phyloP scores from a whole-genome alignment of 371 early-diverging fungal species.

The Capillidium rhysosporum region DNA sequence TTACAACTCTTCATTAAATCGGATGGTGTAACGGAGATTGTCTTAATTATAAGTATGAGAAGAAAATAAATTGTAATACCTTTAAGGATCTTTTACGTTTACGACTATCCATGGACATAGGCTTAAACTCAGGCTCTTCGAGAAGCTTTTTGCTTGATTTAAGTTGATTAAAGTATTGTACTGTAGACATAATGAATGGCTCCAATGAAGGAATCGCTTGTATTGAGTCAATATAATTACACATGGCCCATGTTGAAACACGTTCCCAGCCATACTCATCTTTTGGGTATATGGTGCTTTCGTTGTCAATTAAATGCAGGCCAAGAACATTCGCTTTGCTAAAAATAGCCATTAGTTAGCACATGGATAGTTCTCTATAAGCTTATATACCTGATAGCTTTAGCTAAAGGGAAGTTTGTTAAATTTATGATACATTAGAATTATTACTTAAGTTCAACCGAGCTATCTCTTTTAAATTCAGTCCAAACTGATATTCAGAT shows the following conservation, averaged over 20 bases:
- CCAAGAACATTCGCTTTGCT: not conserved
- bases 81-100: too few species aligned
- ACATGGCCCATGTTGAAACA: not conserved
- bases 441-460: not conserved
- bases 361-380: too few species aligned
- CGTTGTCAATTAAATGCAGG: not conserved
- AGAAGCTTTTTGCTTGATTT: too few species aligned
- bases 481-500: not conserved
- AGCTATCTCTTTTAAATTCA: not conserved
- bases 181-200: not conserved
- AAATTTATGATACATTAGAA: not conserved
- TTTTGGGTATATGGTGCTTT: not conserved
- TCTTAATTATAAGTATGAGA: too few species aligned
- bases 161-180: too few species aligned
- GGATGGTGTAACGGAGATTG: too few species aligned
- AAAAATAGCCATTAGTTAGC: not conserved
- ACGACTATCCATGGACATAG: too few species aligned
- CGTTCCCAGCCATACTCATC: not conserved
- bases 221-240: not conserved
- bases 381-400: not conserved
- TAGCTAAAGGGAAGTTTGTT: not conserved
- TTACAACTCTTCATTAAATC: too few species aligned
- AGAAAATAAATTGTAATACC: too few species aligned
- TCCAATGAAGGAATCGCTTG: not conserved
- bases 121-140: too few species aligned